Conservation (phyloP, 805 yeast species). For the Nakazawaea populi region DNA sequence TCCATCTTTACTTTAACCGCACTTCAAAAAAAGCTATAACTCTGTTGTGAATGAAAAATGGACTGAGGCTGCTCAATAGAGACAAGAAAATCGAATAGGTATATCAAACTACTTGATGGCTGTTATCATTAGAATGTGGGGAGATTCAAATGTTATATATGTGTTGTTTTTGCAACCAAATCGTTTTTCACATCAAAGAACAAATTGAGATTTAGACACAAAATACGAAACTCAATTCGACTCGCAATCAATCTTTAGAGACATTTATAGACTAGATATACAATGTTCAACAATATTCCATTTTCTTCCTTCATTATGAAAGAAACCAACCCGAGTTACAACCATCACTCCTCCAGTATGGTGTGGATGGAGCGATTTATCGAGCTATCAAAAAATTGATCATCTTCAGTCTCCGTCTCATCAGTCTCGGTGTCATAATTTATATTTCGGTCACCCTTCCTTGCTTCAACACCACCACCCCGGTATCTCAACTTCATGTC, state of each 20-base stretch:
- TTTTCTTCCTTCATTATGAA: no score
- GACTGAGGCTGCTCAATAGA: background rate
- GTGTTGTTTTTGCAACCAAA: background rate
- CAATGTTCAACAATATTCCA: no score
- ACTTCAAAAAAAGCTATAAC: no score
- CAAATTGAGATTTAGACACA: background rate
- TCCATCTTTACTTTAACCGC: background rate
- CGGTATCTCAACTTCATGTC: no score
- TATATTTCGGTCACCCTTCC: background rate
- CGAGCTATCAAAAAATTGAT: background rate
- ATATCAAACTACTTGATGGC: no score
- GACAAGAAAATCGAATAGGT: background rate
- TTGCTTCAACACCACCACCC: background rate
- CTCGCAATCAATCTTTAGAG: no score
- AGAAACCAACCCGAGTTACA: no score
- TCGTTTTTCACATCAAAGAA: background rate
- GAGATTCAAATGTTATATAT: no score
- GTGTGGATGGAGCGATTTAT: background rate
- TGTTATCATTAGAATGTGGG: no score
- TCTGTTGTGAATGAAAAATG: no score
- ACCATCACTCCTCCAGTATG: background rate
- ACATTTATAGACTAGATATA: no score
- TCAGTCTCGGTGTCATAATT: background rate
- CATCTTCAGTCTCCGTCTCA: background rate
- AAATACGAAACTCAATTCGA: no score